A percentile compares a stretch with the other conserved stretches of the same genome.
Conservation (phyloP, 768 basidiomycete genomes). For the Chalciporus piperatus region DNA sequence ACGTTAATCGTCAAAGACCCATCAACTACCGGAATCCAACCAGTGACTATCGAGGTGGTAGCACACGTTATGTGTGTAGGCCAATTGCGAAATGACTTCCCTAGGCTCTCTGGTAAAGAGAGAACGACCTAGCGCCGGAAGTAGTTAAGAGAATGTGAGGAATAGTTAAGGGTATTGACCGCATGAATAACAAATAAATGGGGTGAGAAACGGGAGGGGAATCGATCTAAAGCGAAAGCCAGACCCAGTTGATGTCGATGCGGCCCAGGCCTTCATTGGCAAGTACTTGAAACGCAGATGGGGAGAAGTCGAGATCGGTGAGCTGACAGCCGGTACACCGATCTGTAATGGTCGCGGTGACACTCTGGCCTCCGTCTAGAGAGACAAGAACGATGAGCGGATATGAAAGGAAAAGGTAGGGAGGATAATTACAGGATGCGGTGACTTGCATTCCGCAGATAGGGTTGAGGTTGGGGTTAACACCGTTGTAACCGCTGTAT, state of each 20-base stretch:
- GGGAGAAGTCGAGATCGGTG: constrained; percentile 62
- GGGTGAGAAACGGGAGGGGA: not conserved
- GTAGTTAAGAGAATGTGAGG: not conserved
- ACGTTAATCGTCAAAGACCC: constrained; percentile 7
- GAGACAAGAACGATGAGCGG: constrained; percentile 12
- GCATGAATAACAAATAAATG: constrained; percentile 29
- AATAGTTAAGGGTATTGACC: constrained; percentile 8
- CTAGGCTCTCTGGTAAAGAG: constrained; percentile 28
- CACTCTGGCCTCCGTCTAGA: constrained; percentile 50
- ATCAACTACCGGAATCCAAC: constrained; percentile 29
- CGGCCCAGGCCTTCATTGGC: constrained; percentile 48
- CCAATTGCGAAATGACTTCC: constrained; percentile 13
- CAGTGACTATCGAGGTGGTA: constrained; percentile 17
- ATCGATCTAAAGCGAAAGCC: constrained; percentile 19
- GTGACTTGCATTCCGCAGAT: constrained; percentile 54
- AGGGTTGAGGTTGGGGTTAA: constrained; percentile 74
- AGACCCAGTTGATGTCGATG: constrained; percentile 52
- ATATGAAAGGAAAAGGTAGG: not conserved
- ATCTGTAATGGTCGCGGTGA: constrained; percentile 55
- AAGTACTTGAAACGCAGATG: constrained; percentile 50
- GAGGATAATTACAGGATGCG: constrained; percentile 43
- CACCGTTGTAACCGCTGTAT: constrained; percentile 50
- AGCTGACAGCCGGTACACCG: constrained; percentile 55
- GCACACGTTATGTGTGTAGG: constrained; percentile 24
- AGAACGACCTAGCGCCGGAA: constrained; percentile 16